phyloP scores from a whole-genome alignment of 2,329 filamentous ascomycete genomes.

The Anthostomella pinea region DNA sequence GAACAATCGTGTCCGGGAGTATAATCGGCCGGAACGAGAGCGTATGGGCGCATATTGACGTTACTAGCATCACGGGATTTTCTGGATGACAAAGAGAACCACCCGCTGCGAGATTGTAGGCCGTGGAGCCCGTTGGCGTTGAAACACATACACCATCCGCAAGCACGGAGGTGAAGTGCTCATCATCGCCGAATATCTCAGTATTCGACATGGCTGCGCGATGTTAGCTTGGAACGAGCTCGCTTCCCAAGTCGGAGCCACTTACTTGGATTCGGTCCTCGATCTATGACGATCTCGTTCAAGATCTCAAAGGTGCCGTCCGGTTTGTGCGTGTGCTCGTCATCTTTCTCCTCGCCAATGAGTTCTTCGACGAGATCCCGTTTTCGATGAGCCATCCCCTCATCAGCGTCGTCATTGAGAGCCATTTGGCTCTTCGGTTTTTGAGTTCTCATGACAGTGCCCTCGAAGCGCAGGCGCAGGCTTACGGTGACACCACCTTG shows the following conservation, averaged over 20 bases:
- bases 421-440: conserved; percentile 36
- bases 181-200: conserved; percentile 91
- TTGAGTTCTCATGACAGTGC: conserved; percentile 83
- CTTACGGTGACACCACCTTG: conserved; percentile 84
- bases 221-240: conserved; percentile 5
- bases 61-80: conserved; percentile 92
- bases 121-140: conserved; percentile 90
- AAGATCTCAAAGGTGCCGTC: conserved; percentile 85
- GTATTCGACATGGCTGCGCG: conserved; percentile 78
- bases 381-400: conserved; percentile 38
- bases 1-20: conserved; percentile 89
- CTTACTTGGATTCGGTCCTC: conserved; percentile 88
- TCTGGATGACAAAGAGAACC: conserved; percentile 93
- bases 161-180: conserved; percentile 90
- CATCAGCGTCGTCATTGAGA: conserved; percentile 24
- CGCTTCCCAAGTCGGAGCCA: conserved; percentile 17
- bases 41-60: conserved; percentile 91
- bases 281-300: conserved; percentile 95
- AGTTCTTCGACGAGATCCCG: conserved; percentile 85
- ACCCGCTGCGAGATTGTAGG: conserved; percentile 94
- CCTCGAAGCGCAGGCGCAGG: conserved; percentile 84
- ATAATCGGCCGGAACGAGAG: conserved; percentile 96
- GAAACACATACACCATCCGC: conserved; percentile 93
- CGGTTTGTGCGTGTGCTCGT: conserved; percentile 79
- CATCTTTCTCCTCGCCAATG: conserved; percentile 79